Base-by-base conservation (phyloP, 2,329 filamentous ascomycete genomes). In the Penicillium frequentans region DNA sequence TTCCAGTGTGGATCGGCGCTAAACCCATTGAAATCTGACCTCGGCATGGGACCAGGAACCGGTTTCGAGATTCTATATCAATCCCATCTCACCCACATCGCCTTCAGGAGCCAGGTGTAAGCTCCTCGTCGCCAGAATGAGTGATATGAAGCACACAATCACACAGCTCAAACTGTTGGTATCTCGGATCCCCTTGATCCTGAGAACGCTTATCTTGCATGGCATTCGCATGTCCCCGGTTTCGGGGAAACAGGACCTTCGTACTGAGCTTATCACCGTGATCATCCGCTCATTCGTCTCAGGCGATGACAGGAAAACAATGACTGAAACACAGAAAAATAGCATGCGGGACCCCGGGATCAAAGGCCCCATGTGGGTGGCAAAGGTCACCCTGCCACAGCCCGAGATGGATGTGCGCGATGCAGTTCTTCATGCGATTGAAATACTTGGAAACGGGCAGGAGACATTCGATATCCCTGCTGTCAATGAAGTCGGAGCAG, bases 301-400 rank as follows among this genome's bases (percentile, higher is more conserved):
- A 14, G 75, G 78, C 3, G 72, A 75, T 42, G 39, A 42, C 2
- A 42, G 19, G 2, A 76, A 74, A 16, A 79, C 85, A 26, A 75
- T 96, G 24, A 78, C 82, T 0, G 82, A 85, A 58, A 75, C 83
- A 7, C 93, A 97, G 73, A 78, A 75, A 43, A 65, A 84, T n/a
- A 83, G 84, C 1, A 75, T 84, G 45, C 84, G 80, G 56, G 88
- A 90, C 53, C 83, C 83, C 0, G 86, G 85, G 0, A 79, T 96
- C 68, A 92, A 90, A 70, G 91, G 91, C 3, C 84, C 84, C 45
- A 86, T 95, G 62, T 97, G 93, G 93, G 81, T 96, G 24, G 88
- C 87, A 66, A 89, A 85, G 54, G 87, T 90, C 43, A 84, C 82
- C 0, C 77, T 91, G 16, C 83, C 85, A 0, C 76, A 77, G 2